Evolutionary conservation across 2,329 filamentous ascomycete species (phyloP), one percentile per base, ranked within the genome.

Genomic region (Drechslera avenae): DNA sequence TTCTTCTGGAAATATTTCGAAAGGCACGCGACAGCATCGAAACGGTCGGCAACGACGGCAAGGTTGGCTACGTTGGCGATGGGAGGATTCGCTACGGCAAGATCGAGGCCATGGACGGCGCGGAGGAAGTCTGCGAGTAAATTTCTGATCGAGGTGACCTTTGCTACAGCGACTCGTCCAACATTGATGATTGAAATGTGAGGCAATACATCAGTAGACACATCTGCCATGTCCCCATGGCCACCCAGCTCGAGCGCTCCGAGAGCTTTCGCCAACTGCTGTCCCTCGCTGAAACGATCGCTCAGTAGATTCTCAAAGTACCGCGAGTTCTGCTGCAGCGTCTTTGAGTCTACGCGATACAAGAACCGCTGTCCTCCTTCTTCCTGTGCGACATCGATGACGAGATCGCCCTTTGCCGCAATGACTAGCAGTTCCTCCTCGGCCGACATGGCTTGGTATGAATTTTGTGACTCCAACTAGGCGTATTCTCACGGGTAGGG

Each of bases 1-100:
- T 73, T 77, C 43, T 68, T 69, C 39, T 77, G 78, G 14, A 87
- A 70, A 56, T 84, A 83, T 39, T 75, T 76, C 7, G 81, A 77
- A 1, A 90, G 78, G 9, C 77, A 68, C 2, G 77, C 69, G 2
- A 84, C 73, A 52, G 86, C 87, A 73, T 88, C 86, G 71, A 90
- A 91, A 36, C 87, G 83, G 69, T 91, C 89, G 8, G 88, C 87
- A 48, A 90, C 81, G 43, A 90, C 81, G 33, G 86, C 84, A 33
- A 91, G 75, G 1, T 86, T 87, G 12, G 85, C 83, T 9, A 89
- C 77, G 57, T 87, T 87, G 5, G 82, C 74, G 57, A 89, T 79
- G 13, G 81, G 81, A 16, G 81, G 76, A 1, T 66, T 71, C 2
- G 69, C 43, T 4, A 68, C 72, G 8, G 57, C 73, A 31, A 77